Percentiles rank a stretch among this genome's conserved stretches.
These are phyloP conservation scores for Achlya hypogyna DNA, from an alignment of 352 stramenopile genomes.

Conservation along the genomic window DNA sequence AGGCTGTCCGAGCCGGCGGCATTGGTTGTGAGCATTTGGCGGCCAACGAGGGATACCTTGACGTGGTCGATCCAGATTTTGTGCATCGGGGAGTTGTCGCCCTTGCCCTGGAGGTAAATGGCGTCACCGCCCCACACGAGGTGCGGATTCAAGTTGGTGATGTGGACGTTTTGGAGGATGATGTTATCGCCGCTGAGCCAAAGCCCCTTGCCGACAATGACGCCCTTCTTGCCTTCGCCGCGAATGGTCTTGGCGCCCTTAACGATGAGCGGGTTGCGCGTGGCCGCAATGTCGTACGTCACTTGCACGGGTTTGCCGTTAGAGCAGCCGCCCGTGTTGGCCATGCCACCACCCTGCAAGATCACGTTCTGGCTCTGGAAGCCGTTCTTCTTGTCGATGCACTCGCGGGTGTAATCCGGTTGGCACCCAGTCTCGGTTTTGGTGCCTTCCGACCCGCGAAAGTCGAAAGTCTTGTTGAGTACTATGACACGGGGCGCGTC, in stretches of 20 bases:
- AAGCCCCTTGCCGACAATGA: conserved; percentile 38
- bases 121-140: conserved; percentile 32
- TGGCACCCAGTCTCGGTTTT: conserved; percentile 38
- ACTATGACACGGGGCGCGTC: conserved; percentile 36
- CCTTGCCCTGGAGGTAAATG: conserved; percentile 26
- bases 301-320: conserved; percentile 29
- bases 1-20: conserved; percentile 26
- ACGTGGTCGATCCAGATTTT: conserved; percentile 46
- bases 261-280: conserved; percentile 26
- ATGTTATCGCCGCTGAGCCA: conserved; percentile 32
- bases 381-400: conserved; percentile 37
- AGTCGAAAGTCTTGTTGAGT: conserved; percentile 43
- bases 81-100: conserved; percentile 22
- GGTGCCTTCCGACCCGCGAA: conserved; percentile 37
- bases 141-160: conserved; percentile 44
- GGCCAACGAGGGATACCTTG: conserved; percentile 28
- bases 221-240: conserved; percentile 27
- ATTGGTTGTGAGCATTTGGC: conserved; percentile 37
- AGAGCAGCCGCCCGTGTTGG: conserved; percentile 39
- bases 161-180: conserved; percentile 49
- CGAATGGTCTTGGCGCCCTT: conserved; percentile 36
- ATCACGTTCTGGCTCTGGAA: conserved; percentile 45
- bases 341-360: conserved; percentile 38
- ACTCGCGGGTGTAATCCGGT: conserved; percentile 32
- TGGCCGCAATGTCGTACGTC: conserved; percentile 36